Evolutionary conservation across 164 flowering plant genomes (phyloP).

Genomic region (Piper betle): DNA sequence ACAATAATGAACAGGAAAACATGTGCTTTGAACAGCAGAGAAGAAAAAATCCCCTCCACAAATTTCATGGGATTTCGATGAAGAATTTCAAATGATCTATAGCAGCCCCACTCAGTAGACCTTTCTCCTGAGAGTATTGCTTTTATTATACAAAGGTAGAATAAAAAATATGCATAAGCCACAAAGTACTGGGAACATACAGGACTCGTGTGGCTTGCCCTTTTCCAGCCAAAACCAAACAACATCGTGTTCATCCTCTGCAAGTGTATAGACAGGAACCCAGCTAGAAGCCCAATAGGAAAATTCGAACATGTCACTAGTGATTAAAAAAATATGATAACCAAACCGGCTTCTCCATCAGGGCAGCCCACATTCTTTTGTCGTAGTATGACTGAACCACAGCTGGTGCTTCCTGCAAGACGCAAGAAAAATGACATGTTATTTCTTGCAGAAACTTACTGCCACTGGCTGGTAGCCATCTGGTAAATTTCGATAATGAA

Average conservation of each 20-base stretch:
- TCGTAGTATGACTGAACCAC: constrained; percentile 41
- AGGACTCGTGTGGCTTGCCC: constrained; percentile 76
- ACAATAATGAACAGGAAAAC: too few species aligned
- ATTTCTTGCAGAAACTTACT: too few species aligned
- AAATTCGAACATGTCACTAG: not conserved
- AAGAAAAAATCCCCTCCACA: too few species aligned
- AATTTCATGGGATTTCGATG: too few species aligned
- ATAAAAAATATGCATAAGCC: constrained; percentile 8
- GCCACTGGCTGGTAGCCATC: too few species aligned
- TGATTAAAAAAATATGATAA: too few species aligned
- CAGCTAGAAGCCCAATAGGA: too few species aligned
- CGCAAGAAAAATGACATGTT: not conserved
- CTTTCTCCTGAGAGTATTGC: too few species aligned
- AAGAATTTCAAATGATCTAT: too few species aligned
- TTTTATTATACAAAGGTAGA: not conserved
- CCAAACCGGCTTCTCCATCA: constrained; percentile 56
- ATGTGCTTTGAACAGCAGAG: too few species aligned
- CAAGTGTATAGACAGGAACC: not conserved
- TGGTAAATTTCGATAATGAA: too few species aligned
- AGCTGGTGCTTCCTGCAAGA: constrained; percentile 54
- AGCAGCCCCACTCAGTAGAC: too few species aligned
- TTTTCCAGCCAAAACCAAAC: constrained; percentile 98
- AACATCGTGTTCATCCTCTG: constrained; percentile 90
- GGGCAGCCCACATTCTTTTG: constrained; percentile 71
- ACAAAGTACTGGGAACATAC: constrained; percentile 67